Percentiles rank a stretch among this genome's conserved stretches.
These are phyloP conservation scores for Kokia cookei DNA, from an alignment of 441 rosid species.

Conservation along the genomic window DNA sequence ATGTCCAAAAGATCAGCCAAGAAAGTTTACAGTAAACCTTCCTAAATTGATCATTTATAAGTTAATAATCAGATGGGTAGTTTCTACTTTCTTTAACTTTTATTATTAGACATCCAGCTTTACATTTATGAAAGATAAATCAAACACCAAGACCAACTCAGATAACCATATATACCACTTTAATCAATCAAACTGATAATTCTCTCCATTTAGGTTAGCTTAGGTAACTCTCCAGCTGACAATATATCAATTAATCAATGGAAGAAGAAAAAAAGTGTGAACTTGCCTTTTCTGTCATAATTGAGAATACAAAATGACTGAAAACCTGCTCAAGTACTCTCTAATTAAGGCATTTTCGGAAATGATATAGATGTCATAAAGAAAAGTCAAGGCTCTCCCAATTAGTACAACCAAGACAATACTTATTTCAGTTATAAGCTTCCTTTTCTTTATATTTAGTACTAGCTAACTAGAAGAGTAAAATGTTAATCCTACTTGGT, in stretches of 20 bases:
- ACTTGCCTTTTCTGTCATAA: background rate
- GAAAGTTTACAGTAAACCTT: background rate
- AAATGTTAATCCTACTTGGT: background rate
- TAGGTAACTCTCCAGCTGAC: background rate
- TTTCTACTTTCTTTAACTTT: background rate
- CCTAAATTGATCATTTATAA: background rate
- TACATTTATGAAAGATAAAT: background rate
- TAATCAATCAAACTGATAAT: background rate
- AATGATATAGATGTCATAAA: background rate
- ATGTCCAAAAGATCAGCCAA: background rate
- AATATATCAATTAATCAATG: background rate
- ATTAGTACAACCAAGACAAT: background rate
- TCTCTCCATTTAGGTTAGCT: slow-evolving; percentile 2
- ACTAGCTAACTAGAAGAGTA: background rate
- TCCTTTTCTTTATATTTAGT: background rate
- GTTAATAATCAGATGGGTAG: background rate
- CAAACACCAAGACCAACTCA: background rate
- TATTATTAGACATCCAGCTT: background rate
- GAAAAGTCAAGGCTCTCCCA: background rate
- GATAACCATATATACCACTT: background rate
- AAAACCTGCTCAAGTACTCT: background rate
- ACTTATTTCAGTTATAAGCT: background rate
- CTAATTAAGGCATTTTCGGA: background rate
- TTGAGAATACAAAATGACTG: background rate
- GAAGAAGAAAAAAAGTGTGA: background rate